These are phyloP conservation scores for Sphagnum tenellum DNA, from an alignment of 225 moss, liverwort and hornwort species.

Conservation along the genomic window DNA sequence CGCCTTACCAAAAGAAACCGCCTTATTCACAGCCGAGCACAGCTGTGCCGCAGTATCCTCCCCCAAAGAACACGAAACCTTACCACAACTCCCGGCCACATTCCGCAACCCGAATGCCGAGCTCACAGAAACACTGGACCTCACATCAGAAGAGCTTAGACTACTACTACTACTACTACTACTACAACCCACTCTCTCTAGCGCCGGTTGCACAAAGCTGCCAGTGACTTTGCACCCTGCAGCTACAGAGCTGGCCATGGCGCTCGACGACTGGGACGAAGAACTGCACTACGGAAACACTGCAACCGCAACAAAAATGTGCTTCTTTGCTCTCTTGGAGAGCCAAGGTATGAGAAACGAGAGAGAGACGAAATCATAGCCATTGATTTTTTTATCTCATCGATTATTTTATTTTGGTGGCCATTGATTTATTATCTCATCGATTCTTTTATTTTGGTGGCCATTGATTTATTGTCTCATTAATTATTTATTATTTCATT, in stretches of 20 bases:
- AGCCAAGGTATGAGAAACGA: too few relatives aligned
- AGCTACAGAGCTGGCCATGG: constrained; percentile 70
- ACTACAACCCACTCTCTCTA: constrained; percentile 14
- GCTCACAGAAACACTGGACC: constrained; percentile 41
- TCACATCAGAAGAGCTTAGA: constrained; percentile 11
- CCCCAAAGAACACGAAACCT: constrained; percentile 53
- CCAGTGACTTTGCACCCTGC: constrained; percentile 59
- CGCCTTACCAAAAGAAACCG: constrained; percentile 54
- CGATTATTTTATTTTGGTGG: too few relatives aligned
- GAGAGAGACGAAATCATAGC: too few relatives aligned
- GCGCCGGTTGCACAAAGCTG: constrained; percentile 20
- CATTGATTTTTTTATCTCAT: too few relatives aligned
- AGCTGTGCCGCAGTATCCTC: constrained; percentile 33
- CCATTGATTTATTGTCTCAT: too few relatives aligned
- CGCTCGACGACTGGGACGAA: neutral
- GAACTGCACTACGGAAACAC: too few relatives aligned
- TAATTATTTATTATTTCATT: too few relatives aligned
- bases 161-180: too few relatives aligned
- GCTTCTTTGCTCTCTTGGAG: too few relatives aligned
- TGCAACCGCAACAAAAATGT: too few relatives aligned
- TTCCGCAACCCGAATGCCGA: constrained; percentile 9
- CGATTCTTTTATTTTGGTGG: too few relatives aligned
- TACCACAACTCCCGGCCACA: neutral
- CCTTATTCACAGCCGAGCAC: constrained; percentile 37
- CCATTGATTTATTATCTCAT: too few relatives aligned